Evolutionary conservation across 495 filamentous ascomycete genomes (phyloP).

Genomic region (Astrothelium subdiscretum): DNA sequence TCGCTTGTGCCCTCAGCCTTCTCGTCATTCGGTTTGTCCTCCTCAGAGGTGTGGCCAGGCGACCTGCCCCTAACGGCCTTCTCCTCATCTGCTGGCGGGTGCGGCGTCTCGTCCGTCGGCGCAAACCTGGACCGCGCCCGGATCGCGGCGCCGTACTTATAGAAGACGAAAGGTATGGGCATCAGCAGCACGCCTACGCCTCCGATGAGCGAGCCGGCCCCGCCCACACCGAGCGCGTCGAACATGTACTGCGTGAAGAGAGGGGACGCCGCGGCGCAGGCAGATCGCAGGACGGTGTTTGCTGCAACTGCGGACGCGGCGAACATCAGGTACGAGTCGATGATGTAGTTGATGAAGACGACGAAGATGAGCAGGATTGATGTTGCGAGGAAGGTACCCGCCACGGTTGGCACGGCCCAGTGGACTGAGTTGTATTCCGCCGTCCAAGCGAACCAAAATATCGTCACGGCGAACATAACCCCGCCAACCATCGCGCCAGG

Average conservation of each 20-base stretch:
- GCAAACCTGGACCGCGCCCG: conserved; percentile 31
- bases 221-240: conserved; percentile 32
- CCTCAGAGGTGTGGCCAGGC: not conserved
- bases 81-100: conserved; percentile 9
- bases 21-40: not conserved
- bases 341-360: conserved; percentile 23
- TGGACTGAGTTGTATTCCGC: conserved; percentile 27
- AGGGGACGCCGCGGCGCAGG: conserved; percentile 22
- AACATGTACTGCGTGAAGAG: conserved; percentile 28
- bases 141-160: conserved; percentile 38
- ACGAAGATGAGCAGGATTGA: conserved; percentile 20
- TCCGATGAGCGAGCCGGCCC: conserved; percentile 37
- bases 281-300: conserved; percentile 24
- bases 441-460: conserved; percentile 52
- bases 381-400: conserved; percentile 16
- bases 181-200: conserved; percentile 34
- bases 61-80: conserved; percentile 4
- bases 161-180: conserved; percentile 41
- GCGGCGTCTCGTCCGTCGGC: conserved; percentile 13
- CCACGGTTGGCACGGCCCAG: conserved; percentile 39
- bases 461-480: conserved; percentile 39
- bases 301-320: conserved; percentile 26
- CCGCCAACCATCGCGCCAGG: conserved; percentile 38
- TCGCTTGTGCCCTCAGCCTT: not conserved
- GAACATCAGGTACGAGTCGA: conserved; percentile 21